These are phyloP conservation scores for Penicillium dipodomyicola DNA, from an alignment of 495 filamentous ascomycete genomes.

Conservation along the genomic window DNA sequence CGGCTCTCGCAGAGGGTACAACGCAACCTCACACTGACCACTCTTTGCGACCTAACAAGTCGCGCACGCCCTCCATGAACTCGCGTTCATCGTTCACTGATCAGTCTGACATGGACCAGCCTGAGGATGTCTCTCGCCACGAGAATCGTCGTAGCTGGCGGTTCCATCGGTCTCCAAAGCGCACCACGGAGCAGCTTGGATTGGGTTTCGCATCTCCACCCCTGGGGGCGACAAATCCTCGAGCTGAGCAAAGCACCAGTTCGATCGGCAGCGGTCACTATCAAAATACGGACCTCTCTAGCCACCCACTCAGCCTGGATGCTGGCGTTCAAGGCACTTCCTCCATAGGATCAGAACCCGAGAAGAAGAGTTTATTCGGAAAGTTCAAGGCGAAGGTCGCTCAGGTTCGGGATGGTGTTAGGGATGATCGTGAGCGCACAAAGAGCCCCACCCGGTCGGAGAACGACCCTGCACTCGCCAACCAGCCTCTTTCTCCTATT, in stretches of 20 bases:
- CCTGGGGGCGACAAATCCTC: constrained; percentile 56
- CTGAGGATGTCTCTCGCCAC: constrained; percentile 59
- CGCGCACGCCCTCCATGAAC: constrained; percentile 66
- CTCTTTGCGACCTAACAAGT: constrained; percentile 60
- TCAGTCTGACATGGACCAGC: constrained; percentile 70
- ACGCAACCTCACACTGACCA: constrained; percentile 38
- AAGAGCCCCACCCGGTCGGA: constrained; percentile 52
- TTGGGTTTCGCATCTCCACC: constrained; percentile 48
- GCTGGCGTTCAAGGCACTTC: constrained; percentile 35
- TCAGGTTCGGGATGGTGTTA: constrained; percentile 67
- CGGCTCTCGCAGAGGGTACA: constrained; percentile 20
- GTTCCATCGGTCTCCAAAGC: constrained; percentile 56
- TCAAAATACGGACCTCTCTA: constrained; percentile 38
- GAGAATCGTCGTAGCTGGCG: constrained; percentile 64
- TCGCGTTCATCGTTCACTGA: constrained; percentile 74
- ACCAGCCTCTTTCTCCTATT: constrained; percentile 30
- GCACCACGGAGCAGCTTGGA: constrained; percentile 53
- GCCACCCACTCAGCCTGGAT: constrained; percentile 40
- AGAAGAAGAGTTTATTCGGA: constrained; percentile 69
- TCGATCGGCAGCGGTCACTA: constrained; percentile 60
- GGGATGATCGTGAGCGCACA: constrained; percentile 58
- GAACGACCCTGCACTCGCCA: constrained; percentile 25
- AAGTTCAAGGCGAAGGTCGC: constrained; percentile 85
- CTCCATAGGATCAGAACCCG: constrained; percentile 46
- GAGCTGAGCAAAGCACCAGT: constrained; percentile 67